Conservation (phyloP, 371 early-diverging fungal genomes). For the Dinochytrium kinnereticum region DNA sequence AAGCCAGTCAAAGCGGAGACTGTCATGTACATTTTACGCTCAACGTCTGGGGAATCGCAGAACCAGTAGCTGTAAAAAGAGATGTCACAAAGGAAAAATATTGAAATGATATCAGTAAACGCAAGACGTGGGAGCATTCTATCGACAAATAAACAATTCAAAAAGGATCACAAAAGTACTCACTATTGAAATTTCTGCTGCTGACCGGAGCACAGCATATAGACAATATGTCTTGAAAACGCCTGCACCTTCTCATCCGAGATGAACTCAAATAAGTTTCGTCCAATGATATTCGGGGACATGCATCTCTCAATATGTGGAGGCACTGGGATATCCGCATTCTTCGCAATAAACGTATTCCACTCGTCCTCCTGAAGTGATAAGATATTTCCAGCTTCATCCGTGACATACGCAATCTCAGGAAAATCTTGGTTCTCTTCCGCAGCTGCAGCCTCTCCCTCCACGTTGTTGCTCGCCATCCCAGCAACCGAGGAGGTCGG, state of each 20-base stretch:
- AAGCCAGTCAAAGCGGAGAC: slow-evolving; percentile 18
- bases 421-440: slow-evolving; percentile 12
- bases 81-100: no score
- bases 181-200: slow-evolving; percentile 12
- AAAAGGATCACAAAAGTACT: neutral
- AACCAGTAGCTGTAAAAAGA: slow-evolving; percentile 30
- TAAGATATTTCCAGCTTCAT: slow-evolving; percentile 29
- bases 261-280: slow-evolving; percentile 37
- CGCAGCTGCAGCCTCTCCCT: no score
- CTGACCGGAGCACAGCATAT: slow-evolving; percentile 26
- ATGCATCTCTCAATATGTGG: slow-evolving; percentile 11
- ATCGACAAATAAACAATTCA: neutral
- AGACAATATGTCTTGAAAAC: slow-evolving; percentile 33
- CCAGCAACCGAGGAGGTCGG: neutral
- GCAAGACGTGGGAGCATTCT: no score
- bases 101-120: slow-evolving; percentile 4
- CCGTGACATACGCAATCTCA: slow-evolving; percentile 32
- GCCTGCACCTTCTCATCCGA: slow-evolving; percentile 27
- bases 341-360: neutral
- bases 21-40: slow-evolving; percentile 40
- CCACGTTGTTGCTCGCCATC: no score
- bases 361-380: slow-evolving; percentile 30
- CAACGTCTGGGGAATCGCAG: slow-evolving; percentile 30
- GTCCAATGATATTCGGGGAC: slow-evolving; percentile 29
- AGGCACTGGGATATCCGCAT: slow-evolving; percentile 10